These are phyloP conservation scores for Tricholoma bakamatsutake DNA, from an alignment of 768 basidiomycete genomes.

Conservation along the genomic window DNA sequence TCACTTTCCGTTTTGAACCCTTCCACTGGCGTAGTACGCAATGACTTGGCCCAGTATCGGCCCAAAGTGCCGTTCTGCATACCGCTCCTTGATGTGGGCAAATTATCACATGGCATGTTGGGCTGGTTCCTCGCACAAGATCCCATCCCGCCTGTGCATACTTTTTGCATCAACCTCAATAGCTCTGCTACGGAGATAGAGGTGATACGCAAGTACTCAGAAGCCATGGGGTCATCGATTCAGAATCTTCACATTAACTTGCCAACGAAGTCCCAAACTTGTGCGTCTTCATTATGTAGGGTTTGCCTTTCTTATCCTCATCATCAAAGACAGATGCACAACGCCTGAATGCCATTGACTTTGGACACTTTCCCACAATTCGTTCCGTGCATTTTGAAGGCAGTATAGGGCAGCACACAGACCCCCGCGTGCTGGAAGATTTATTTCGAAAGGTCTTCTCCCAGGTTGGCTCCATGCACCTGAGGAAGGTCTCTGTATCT, in stretches of 20 bases:
- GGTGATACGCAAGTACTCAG: constrained; percentile 14
- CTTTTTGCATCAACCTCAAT: constrained; percentile 18
- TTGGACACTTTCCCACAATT: constrained; percentile 16
- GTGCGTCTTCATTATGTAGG: constrained; percentile 13
- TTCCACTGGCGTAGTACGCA: constrained; percentile 9
- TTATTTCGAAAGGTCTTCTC: constrained; percentile 20
- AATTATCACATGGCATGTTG: constrained; percentile 14
- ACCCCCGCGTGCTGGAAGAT: constrained; percentile 10
- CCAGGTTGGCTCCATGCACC: constrained; percentile 15
- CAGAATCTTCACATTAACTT: constrained; percentile 17
- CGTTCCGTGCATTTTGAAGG: constrained; percentile 22
- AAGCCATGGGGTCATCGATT: constrained; percentile 17
- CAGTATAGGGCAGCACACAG: constrained; percentile 14
- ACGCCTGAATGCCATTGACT: constrained; percentile 13
- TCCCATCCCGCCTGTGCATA: too few relatives aligned
- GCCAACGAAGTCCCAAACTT: constrained; percentile 14
- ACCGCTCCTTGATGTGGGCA: constrained; percentile 16
- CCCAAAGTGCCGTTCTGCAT: constrained; percentile 13
- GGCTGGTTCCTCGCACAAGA: not conserved
- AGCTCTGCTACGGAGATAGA: not conserved
- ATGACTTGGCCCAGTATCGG: constrained; percentile 5
- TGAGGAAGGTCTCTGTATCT: constrained; percentile 18
- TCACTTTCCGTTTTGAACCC: constrained; percentile 23
- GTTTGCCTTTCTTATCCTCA: not conserved
- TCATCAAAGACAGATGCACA: constrained; percentile 11